Evolutionary conservation across 257 asterid genomes (phyloP), one percentile per base, ranked within the genome.

Genomic region (Plantago major): DNA sequence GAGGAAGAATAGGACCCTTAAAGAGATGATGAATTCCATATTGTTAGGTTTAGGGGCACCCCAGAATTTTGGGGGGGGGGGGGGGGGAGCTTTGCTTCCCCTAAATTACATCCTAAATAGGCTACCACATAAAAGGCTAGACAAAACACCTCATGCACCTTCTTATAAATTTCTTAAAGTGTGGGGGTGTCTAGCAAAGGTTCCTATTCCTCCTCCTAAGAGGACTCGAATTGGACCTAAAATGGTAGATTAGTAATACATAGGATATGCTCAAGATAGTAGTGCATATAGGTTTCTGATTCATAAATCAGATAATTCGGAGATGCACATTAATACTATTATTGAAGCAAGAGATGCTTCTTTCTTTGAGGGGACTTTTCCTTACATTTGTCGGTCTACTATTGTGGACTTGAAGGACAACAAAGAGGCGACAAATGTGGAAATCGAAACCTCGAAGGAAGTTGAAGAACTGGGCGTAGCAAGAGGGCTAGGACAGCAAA

Each of bases 11-110:
- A 22, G 33, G 3, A 55, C 10, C 10, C 60, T 17, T 22, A 22
- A 22, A 22, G 26, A 22, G 26, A 22, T 22, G 26, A 22, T 1
- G 46, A 55, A 10, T 33, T 14, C 42, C 16, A 38, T 56, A 38
- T 8, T 53, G 42, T 9, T 61, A 44, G 46, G 30, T 46, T 61
- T 26, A 1, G 55, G 56, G 0, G 3, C 13, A 46, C 45, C 64
- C 3, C 7, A 9, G 14, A 61, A 61, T 28, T 17, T 61, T 55
- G 45, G 55, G 66, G 56, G 45, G 42, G 26, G 12, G 66, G 45
- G 55, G 66, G 56, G 45, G 42, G 26, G 12, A 16, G 56, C 42
- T 2, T 8, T 46, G 11, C 43, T 61, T 6, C 3, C 44, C 11
- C 13, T 17, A 7, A 22, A 28, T 30, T 28, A 61, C 14, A n/a